These are phyloP conservation scores for Lentinula sp. DNA, from an alignment of 768 basidiomycete genomes.

Conservation along the genomic window DNA sequence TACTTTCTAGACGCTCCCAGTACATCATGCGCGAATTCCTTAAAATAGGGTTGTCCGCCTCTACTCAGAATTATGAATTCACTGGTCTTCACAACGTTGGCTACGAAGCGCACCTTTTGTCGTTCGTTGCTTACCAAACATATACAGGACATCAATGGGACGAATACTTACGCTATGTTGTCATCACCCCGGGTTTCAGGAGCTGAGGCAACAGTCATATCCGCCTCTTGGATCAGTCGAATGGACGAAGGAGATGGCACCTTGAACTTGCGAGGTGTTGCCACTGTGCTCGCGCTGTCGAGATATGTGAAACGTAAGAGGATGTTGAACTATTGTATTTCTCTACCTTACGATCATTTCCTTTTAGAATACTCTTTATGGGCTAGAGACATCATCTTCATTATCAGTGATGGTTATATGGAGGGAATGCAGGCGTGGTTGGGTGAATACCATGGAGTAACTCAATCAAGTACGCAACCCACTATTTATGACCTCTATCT, in stretches of 20 bases:
- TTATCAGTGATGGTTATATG: constrained; percentile 82
- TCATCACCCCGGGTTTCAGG: constrained; percentile 89
- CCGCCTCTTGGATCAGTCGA: constrained; percentile 84
- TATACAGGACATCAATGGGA: constrained; percentile 50
- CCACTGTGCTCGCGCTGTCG: constrained; percentile 83
- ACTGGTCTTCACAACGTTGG: constrained; percentile 45
- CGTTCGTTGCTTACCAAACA: constrained; percentile 1
- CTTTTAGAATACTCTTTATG: constrained; percentile 76
- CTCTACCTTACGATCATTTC: constrained; percentile 4
- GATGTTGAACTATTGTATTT: neutral
- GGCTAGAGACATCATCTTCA: constrained; percentile 91
- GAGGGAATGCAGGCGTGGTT: constrained; percentile 95
- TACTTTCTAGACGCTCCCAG: constrained; percentile 49
- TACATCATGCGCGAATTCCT: constrained; percentile 60
- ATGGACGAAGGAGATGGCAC: constrained; percentile 49
- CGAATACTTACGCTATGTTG: constrained; percentile 79
- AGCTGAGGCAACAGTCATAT: constrained; percentile 85
- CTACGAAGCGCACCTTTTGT: neutral
- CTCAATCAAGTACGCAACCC: constrained; percentile 49
- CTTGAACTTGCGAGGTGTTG: constrained; percentile 80
- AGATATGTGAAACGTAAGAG: constrained; percentile 71
- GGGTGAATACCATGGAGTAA: constrained; percentile 68
- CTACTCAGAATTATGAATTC: constrained; percentile 66
- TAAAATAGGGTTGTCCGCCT: constrained; percentile 67
- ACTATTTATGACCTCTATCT: neutral